Evolutionary conservation across 2,329 filamentous ascomycete genomes (phyloP), one percentile per base, ranked within the genome.

Genomic region (Cordyceps cicadae): DNA sequence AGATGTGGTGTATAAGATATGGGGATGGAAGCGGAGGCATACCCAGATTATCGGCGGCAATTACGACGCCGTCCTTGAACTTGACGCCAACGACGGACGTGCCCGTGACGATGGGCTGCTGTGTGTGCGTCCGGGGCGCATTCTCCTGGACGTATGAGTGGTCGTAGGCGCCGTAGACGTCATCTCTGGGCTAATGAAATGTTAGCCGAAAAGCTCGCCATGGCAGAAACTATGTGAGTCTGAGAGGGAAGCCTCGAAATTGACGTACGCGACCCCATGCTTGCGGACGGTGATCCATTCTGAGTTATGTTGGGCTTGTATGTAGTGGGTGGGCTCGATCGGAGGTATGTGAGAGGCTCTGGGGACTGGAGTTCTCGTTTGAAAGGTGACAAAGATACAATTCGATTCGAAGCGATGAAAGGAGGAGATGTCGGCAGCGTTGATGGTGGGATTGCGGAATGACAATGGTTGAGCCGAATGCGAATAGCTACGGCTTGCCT

Each of bases 41-140:
- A 96, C 92, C 92, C 66, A 99, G 80, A 79, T 97, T 99, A 77
- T 99, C 94, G 69, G 94, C 91, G 57, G 93, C 94, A 74, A 99
- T 93, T 70, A 96, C 92, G 65, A 99, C 92, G 71, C 94, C 94
- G 67, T 92, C 90, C 71, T 92, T 93, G 83, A 92, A 99, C 81
- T 97, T 97, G 74, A 97, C 83, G 65, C 88, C 94, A 61, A 99
- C 77, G 65, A 99, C 94, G 58, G 94, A 97, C 54, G 94, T 97
- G 71, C 94, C 94, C 57, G 94, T 99, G 64, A 99, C 94, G 67
- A 96, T 88, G 70, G 94, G 94, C 37, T 86, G 87, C 77, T 96
- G 92, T 60, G 94, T 97, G 76, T 95, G 90, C 71, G 92, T 85
- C 72, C 85, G 92, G 62, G 92, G 90, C 60, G 80, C 81, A 68